phyloP scores from a whole-genome alignment of 2,329 filamentous ascomycete genomes.

The Sodiomyces alkalinus region DNA sequence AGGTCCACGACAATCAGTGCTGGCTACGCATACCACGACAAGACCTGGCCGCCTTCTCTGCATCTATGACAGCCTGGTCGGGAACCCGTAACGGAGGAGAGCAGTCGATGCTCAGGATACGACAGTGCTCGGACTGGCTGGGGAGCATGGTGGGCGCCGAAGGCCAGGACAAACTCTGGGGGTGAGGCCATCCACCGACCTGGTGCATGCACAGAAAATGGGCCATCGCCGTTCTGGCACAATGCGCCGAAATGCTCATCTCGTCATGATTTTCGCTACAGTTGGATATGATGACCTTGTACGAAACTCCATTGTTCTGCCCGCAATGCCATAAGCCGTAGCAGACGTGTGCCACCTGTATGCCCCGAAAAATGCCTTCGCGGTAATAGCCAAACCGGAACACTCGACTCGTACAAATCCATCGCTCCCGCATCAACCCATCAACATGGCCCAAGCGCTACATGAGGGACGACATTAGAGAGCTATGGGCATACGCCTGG shows the following conservation, averaged over 20 bases:
- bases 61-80: conserved; percentile 50
- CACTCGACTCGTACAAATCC: too few relatives aligned
- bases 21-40: conserved; percentile 51
- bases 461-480: conserved; percentile 65
- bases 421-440: too few relatives aligned
- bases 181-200: too few relatives aligned
- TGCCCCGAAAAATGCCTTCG: too few relatives aligned
- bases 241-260: too few relatives aligned
- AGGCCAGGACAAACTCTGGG: conserved; percentile 32
- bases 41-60: conserved; percentile 45
- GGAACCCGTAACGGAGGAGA: conserved; percentile 26
- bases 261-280: background rate
- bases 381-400: too few relatives aligned
- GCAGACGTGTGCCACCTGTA: too few relatives aligned
- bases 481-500: conserved; percentile 72
- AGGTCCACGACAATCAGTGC: conserved; percentile 35
- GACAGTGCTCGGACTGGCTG: conserved; percentile 48
- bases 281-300: background rate
- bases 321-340: too few relatives aligned
- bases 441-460: too few relatives aligned
- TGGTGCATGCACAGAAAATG: too few relatives aligned
- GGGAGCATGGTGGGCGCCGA: conserved; percentile 39
- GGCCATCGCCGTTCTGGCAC: too few relatives aligned
- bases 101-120: conserved; percentile 37
- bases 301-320: conserved; percentile 6